These are phyloP conservation scores for Skeletonema costatum DNA, from an alignment of 108 stramenopile species.

Conservation along the genomic window DNA sequence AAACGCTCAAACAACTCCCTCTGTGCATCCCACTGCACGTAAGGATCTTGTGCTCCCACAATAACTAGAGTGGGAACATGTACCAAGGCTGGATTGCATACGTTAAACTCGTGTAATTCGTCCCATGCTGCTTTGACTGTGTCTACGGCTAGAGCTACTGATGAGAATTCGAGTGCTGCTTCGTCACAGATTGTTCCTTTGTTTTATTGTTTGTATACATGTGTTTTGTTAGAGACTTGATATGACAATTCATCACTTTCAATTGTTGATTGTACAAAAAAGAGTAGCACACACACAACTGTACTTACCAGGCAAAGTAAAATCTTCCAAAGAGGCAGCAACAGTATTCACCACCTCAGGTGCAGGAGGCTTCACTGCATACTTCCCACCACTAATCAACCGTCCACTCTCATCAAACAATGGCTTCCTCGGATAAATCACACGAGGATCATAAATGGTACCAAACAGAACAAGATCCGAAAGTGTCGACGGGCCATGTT, in stretches of 20 bases:
- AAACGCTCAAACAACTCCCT: slow-evolving; percentile 65
- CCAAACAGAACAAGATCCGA: slow-evolving; percentile 82
- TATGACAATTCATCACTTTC: no score
- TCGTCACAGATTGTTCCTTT: slow-evolving; percentile 66
- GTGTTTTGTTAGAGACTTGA: background rate
- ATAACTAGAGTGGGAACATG: slow-evolving; percentile 78
- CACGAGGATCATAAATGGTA: slow-evolving; percentile 80
- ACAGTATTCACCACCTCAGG: slow-evolving; percentile 56
- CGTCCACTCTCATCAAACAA: slow-evolving; percentile 44
- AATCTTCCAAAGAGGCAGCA: slow-evolving; percentile 80
- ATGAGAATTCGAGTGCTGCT: slow-evolving; percentile 67
- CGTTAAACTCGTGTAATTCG: slow-evolving; percentile 84
- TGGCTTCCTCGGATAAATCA: slow-evolving; percentile 74
- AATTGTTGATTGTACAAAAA: background rate
- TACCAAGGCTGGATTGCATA: slow-evolving; percentile 73
- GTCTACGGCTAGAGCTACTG: slow-evolving; percentile 71
- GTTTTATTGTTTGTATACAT: background rate
- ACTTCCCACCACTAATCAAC: slow-evolving; percentile 2
- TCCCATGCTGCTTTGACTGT: slow-evolving; percentile 87
- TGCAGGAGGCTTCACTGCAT: slow-evolving; percentile 18
- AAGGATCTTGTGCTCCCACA: slow-evolving; percentile 79
- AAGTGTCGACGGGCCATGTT: slow-evolving; percentile 29
- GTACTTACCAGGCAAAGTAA: slow-evolving; percentile 69
- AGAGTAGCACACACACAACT: background rate
- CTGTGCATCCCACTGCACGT: slow-evolving; percentile 69